Base-by-base conservation (phyloP, 2,329 filamentous ascomycete genomes). In the Phialophora expanda region DNA sequence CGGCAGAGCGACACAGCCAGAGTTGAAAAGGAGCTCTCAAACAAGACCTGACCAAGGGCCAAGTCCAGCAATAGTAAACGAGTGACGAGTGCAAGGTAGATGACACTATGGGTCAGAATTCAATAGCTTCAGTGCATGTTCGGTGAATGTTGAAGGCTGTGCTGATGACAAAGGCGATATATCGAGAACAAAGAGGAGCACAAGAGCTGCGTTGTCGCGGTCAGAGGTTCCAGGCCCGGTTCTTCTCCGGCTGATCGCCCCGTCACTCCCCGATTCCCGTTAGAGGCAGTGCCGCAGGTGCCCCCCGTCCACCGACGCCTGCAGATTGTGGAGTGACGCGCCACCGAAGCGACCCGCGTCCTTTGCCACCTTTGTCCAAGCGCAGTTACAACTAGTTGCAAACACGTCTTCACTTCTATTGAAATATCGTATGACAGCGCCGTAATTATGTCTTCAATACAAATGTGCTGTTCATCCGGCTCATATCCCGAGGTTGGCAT, bases 111-210 rank as follows among this genome's bases (percentile, higher is more conserved):
- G 7, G 38, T 5, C 14, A 11, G 28, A 51, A 22, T 11, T 55
- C 53, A 28, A 34, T 11, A 4, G 26, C n/a, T n/a, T 17, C 12
- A 9, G 24, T n/a, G 2, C 24, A 34, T 28, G 28, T n/a, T 17
- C 12, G 4, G 12, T n/a, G 2, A 12, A 34, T 28, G 28, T 4
- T 46, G 32, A 59, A 48, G 11, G 56, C 24, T 17, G 11, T 20
- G 48, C n/a, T 26, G 58, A 41, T 61, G 58, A 54, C 46, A 54
- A 26, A 38, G 30, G 30, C 20, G 46, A 53, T 53, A n/a, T 41
- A 61, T 53, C 58, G 44, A 26, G 58, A 61, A 61, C 58, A 61
- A 61, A 54, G 48, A 50, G 30, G 34, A 26, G 28, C 28, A 7
- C 28, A 7, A 28, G 30, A 30, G 20, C 20, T 59, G 34, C 17